These are phyloP conservation scores for Ilex paraguariensis DNA, from an alignment of 305 asterid species.

Conservation along the genomic window DNA sequence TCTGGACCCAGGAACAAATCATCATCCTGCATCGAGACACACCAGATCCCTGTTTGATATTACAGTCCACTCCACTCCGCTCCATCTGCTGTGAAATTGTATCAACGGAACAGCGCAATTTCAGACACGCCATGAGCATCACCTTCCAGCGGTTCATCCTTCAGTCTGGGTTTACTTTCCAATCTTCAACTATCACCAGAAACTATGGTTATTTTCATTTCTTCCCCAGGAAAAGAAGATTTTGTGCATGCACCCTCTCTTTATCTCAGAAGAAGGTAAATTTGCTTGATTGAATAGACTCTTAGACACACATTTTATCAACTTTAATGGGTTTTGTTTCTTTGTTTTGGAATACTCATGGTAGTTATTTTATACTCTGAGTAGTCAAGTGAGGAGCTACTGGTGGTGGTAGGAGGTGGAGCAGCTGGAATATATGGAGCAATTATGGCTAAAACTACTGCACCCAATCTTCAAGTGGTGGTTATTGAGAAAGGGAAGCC, in stretches of 20 bases:
- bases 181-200: neutral
- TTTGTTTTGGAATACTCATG: neutral
- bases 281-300: neutral
- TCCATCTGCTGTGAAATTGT: too few relatives aligned
- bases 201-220: neutral
- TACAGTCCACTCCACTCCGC: too few relatives aligned
- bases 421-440: constrained; percentile 97
- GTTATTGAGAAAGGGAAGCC: constrained; percentile 86
- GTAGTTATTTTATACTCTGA: neutral
- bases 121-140: neutral
- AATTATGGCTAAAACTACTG: constrained; percentile 79
- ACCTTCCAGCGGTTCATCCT: neutral
- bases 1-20: too few relatives aligned
- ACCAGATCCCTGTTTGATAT: too few relatives aligned
- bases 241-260: constrained; percentile 34
- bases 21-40: too few relatives aligned
- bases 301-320: neutral
- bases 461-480: constrained; percentile 66
- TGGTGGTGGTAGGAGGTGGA: constrained; percentile 89
- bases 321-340: neutral
- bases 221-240: constrained; percentile 22
- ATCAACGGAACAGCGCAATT: too few relatives aligned
- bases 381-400: constrained; percentile 54
- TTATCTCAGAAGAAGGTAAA: constrained; percentile 41
- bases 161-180: neutral